phyloP scores from a whole-genome alignment of 495 filamentous ascomycete genomes.

The Neohortaea acidophila region DNA sequence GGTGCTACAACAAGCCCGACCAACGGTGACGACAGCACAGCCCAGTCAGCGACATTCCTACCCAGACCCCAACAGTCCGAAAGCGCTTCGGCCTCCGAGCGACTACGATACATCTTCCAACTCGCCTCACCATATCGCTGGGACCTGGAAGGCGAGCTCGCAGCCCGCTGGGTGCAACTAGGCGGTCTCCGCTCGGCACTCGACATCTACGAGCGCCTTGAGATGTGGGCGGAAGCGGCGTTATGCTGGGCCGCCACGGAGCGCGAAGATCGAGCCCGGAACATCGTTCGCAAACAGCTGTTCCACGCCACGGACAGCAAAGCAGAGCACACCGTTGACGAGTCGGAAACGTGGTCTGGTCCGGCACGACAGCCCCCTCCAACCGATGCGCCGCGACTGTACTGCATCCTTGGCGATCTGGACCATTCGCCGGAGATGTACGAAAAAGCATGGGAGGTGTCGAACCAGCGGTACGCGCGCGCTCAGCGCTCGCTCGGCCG shows the following conservation, averaged over 20 bases:
- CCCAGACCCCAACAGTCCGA: conserved; percentile 61
- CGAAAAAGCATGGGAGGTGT: conserved; percentile 79
- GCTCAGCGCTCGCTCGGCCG: conserved; percentile 79
- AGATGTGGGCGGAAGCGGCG: conserved; percentile 91
- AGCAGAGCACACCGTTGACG: conserved; percentile 34
- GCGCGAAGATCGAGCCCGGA: conserved; percentile 65
- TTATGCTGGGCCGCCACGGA: conserved; percentile 74
- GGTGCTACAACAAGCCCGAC: conserved; percentile 17
- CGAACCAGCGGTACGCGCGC: conserved; percentile 60
- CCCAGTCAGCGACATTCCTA: conserved; percentile 58
- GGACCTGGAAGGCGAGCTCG: conserved; percentile 87
- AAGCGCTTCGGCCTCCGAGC: conserved; percentile 57
- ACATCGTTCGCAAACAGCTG: conserved; percentile 59
- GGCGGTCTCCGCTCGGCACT: conserved; percentile 80
- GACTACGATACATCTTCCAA: conserved; percentile 67
- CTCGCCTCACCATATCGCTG: conserved; percentile 74
- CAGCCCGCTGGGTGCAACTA: conserved; percentile 72
- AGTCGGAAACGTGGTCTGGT: conserved; percentile 32
- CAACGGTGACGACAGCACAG: conserved; percentile 2
- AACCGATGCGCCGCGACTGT: conserved; percentile 69
- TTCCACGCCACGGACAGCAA: conserved; percentile 42
- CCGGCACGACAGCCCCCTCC: conserved; percentile 54
- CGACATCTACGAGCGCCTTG: conserved; percentile 87
- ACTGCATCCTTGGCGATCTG: conserved; percentile 89
- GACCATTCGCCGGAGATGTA: conserved; percentile 59